Base-by-base conservation (phyloP, 495 filamentous ascomycete species). In the Penicillium steckii region DNA sequence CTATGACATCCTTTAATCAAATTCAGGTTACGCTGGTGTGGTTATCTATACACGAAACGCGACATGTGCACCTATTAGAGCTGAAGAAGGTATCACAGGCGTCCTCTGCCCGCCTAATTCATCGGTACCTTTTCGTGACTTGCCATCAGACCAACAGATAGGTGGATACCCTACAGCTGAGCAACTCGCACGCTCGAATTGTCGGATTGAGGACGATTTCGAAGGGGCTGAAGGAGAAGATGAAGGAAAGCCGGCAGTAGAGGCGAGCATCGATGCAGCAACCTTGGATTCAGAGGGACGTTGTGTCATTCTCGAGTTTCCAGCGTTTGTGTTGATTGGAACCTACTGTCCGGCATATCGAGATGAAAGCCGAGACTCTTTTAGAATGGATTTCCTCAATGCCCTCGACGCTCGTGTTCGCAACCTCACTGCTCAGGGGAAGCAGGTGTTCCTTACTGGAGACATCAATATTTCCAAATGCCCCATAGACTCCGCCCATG, bases 1-100 rank as follows among this genome's bases (percentile, higher is more conserved):
- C 1, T 46, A 21, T 41, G 18, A 19, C 2, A 6, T 40, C 21
- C n/a, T 21, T 3, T 23, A 10, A 23, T 24, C 6, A 35, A 13
- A 35, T 21, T 10, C 17, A 41, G 92, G 94, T n/a, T 98, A 98
- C 66, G 95, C 94, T 15, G 94, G 94, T 2, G 90, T 98, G 2
- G 94, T 88, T 10, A 89, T 98, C 17, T 98, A 97, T 68, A 96
- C 91, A 2, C 84, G 92, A n/a, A 90, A 91, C 63, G 82, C 88
- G 3, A 85, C 83, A 46, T 97, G 94, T 66, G 83, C 85, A 15
- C 94, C 94, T 0, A 91, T 98, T 12, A 83, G 86, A 38, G 93
- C 91, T 2, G 94, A 98, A 72, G 94, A 97, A 76, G 94, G 94
- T 23, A 82, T 98, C 48, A 88, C 89, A 3, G 94, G 94, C 8